phyloP scores from a whole-genome alignment of 2,329 filamentous ascomycete genomes.

The Diatrype stigma region DNA sequence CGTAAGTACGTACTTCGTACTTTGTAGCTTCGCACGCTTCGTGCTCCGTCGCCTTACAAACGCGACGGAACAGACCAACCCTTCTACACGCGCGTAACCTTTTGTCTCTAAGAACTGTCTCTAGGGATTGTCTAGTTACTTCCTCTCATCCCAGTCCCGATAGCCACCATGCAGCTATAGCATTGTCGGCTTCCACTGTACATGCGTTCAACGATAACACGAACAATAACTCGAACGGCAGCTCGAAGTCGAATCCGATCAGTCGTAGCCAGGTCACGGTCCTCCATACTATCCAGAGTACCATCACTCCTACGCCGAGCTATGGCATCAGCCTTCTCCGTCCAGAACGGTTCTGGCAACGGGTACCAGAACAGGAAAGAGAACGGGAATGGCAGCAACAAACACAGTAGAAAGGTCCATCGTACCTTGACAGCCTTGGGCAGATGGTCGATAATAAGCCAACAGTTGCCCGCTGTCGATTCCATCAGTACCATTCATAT shows the following conservation, averaged over 20 bases:
- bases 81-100: too few relatives aligned
- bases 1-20: too few relatives aligned
- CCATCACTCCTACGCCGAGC: slow-evolving; percentile 6
- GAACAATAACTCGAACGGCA: too few relatives aligned
- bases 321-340: slow-evolving; percentile 16
- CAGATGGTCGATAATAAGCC: slow-evolving; percentile 78
- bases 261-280: background rate
- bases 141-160: too few relatives aligned
- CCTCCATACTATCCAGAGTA: too few relatives aligned
- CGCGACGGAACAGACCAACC: too few relatives aligned
- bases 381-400: slow-evolving; percentile 14
- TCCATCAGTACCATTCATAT: slow-evolving; percentile 79
- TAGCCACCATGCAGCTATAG: background rate
- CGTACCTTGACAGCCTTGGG: slow-evolving; percentile 70
- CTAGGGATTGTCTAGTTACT: too few relatives aligned
- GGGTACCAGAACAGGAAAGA: background rate
- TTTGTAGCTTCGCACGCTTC: too few relatives aligned
- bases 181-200: slow-evolving; percentile 1
- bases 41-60: too few relatives aligned
- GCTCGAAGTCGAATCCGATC: slow-evolving; percentile 7
- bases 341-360: background rate
- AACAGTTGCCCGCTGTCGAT: slow-evolving; percentile 64
- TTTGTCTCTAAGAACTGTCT: too few relatives aligned
- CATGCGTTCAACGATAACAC: slow-evolving; percentile 6
- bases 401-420: slow-evolving; percentile 11